Percentiles rank a stretch among this genome's conserved stretches.
phyloP scores from a whole-genome alignment of 495 filamentous ascomycete genomes.

The Umbilicaria muhlenbergii region DNA sequence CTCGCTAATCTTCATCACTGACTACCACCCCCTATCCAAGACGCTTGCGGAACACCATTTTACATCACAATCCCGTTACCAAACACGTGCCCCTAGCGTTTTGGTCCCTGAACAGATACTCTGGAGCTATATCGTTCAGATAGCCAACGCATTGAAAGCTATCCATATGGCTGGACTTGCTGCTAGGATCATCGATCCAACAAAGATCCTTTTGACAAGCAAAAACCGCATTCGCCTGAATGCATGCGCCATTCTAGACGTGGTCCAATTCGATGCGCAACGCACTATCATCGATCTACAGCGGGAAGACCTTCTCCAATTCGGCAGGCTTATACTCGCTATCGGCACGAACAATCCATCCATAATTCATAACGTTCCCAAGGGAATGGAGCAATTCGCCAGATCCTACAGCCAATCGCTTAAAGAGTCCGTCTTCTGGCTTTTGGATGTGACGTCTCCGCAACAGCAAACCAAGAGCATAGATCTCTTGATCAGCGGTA shows the following conservation, averaged over 20 bases:
- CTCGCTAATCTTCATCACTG: slow-evolving; percentile 84
- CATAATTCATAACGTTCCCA: slow-evolving; percentile 37
- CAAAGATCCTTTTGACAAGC: slow-evolving; percentile 66
- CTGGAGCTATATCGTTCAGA: slow-evolving; percentile 88
- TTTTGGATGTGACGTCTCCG: slow-evolving; percentile 40
- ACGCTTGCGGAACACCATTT: slow-evolving; percentile 79
- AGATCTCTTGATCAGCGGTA: slow-evolving; percentile 58
- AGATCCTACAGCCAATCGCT: slow-evolving; percentile 59
- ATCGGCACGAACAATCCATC: slow-evolving; percentile 51
- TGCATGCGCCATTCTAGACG: slow-evolving; percentile 74
- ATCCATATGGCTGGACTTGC: slow-evolving; percentile 74
- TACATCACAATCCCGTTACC: slow-evolving; percentile 36
- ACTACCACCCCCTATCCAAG: slow-evolving; percentile 83
- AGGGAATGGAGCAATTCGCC: slow-evolving; percentile 54
- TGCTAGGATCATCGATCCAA: slow-evolving; percentile 65
- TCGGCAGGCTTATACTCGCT: slow-evolving; percentile 69
- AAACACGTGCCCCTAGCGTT: slow-evolving; percentile 24
- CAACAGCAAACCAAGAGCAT: slow-evolving; percentile 44
- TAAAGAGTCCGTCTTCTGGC: slow-evolving; percentile 60
- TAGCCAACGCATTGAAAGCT: slow-evolving; percentile 71
- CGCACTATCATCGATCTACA: slow-evolving; percentile 60
- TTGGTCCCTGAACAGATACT: slow-evolving; percentile 61
- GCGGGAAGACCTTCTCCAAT: slow-evolving; percentile 70
- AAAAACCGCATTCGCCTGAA: slow-evolving; percentile 70
- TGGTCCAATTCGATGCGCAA: slow-evolving; percentile 59